Evolutionary conservation across 2,329 filamentous ascomycete species (phyloP), one percentile per base, ranked within the genome.

Genomic region (Alternaria panax): DNA sequence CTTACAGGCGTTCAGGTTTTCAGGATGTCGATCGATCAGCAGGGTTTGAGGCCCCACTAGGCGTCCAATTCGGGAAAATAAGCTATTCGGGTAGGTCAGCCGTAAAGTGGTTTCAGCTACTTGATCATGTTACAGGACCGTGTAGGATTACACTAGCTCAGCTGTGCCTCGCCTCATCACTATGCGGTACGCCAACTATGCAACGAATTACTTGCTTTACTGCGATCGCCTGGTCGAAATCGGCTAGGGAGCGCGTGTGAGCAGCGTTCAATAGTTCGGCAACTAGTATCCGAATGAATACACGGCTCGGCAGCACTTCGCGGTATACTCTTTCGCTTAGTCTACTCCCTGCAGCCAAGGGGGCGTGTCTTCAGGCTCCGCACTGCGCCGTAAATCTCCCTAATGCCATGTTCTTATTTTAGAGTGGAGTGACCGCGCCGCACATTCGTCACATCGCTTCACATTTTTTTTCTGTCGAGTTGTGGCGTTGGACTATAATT

Each of bases 341-440:
- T 54, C 52, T 56, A 59, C 50, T 38, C 48, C 57, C 46, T 46
- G 43, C 45, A 54, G 57, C 25, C 57, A 59, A 59, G 57, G 52
- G 38, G 51, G 57, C 51, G 51, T 59, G 45, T 54, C 45, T 43
- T 55, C 52, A 47, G 56, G 51, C 48, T 57, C 41, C 55, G 57
- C 57, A 59, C 30, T 55, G 57, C 30, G 57, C 57, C 47, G 53
- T 60, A 60, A 59, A 57, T 62, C 52, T 54, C 54, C 48, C 54
- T 60, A 62, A 62, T 62, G 59, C 59, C 55, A 64, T 52, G 62
- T 59, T 64, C 45, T 53, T 55, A 57, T 59, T 58, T 55, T 64
- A 62, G 50, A 59, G 50, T 59, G 46, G 47, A 48, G 51, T 55
- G 56, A 56, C 41, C 50, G 46, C 57, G 57, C 60, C 52, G 57